Conservation (phyloP, 1,284 basidiomycete genomes). For the Trichosporon sp. region DNA sequence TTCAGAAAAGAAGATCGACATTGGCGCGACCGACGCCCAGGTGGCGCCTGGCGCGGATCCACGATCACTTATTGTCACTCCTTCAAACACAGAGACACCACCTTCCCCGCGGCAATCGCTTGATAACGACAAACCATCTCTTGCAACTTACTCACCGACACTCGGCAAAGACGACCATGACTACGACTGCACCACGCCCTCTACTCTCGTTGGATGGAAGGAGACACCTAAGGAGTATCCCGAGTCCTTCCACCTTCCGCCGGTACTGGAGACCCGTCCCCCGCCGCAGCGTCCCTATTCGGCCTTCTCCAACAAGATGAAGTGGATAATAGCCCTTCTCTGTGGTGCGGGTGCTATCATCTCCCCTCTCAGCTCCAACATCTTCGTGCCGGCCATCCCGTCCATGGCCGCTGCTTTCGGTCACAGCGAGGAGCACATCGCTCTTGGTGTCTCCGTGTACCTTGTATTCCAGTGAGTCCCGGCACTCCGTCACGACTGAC, state of each 20-base stretch:
- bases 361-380: constrained; percentile 23
- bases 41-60: not conserved
- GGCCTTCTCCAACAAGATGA: constrained; percentile 28
- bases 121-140: not conserved
- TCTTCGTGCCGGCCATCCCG: constrained; percentile 25
- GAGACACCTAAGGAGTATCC: not conserved
- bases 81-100: not conserved
- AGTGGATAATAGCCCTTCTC: constrained; percentile 29
- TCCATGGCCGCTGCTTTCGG: constrained; percentile 33
- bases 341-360: constrained; percentile 32
- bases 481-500: constrained; percentile 19
- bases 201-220: not conserved
- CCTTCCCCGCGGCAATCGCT: not conserved
- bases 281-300: constrained; percentile 27
- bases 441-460: constrained; percentile 44
- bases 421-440: constrained; percentile 35
- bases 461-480: constrained; percentile 37
- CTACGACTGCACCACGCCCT: not conserved
- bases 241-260: not conserved
- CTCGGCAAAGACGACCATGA: not conserved
- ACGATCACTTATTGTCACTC: not conserved
- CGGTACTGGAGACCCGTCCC: not conserved
- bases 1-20: not conserved
- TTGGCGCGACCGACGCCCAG: not conserved
- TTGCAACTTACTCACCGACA: not conserved